These are phyloP conservation scores for Lecanosticta acicola DNA, from an alignment of 2,329 filamentous ascomycete species.

Conservation along the genomic window DNA sequence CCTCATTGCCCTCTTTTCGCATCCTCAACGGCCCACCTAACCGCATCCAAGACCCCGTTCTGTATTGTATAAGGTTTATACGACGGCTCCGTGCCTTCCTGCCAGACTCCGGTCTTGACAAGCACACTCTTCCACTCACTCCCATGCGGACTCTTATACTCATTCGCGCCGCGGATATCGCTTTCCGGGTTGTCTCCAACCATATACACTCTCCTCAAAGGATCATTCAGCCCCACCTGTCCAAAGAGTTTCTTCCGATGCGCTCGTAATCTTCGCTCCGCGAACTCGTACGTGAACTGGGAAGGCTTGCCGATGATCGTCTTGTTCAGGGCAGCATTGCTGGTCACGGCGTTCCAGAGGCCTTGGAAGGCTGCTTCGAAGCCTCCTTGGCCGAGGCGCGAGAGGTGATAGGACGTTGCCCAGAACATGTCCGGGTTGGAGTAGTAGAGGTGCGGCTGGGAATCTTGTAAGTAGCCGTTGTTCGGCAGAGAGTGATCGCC, in stretches of 20 bases:
- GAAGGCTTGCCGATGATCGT: slow-evolving; percentile 80
- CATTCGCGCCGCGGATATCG: slow-evolving; percentile 83
- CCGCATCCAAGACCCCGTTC: slow-evolving; percentile 69
- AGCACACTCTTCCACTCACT: slow-evolving; percentile 74
- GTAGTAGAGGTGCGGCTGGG: slow-evolving; percentile 77
- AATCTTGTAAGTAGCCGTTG: slow-evolving; percentile 73
- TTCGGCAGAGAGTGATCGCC: slow-evolving; percentile 60
- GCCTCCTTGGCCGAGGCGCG: slow-evolving; percentile 84
- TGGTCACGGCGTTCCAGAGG: slow-evolving; percentile 68
- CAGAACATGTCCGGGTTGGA: slow-evolving; percentile 87
- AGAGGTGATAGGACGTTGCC: slow-evolving; percentile 77
- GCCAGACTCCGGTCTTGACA: slow-evolving; percentile 75
- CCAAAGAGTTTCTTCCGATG: slow-evolving; percentile 51
- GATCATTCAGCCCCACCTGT: slow-evolving; percentile 30
- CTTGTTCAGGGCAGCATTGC: slow-evolving; percentile 47
- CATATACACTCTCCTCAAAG: slow-evolving; percentile 82
- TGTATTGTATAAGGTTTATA: slow-evolving; percentile 61
- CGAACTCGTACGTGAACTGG: slow-evolving; percentile 71
- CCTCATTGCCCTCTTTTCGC: slow-evolving; percentile 24
- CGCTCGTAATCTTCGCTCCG: slow-evolving; percentile 64
- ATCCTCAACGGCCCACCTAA: slow-evolving; percentile 66
- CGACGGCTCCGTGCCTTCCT: slow-evolving; percentile 49
- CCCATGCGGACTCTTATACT: slow-evolving; percentile 59
- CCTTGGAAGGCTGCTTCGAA: slow-evolving; percentile 79
- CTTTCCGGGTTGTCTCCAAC: slow-evolving; percentile 69